These are phyloP conservation scores for Ceratocystiopsis minuta DNA, from an alignment of 2,329 filamentous ascomycete genomes.

Conservation along the genomic window DNA sequence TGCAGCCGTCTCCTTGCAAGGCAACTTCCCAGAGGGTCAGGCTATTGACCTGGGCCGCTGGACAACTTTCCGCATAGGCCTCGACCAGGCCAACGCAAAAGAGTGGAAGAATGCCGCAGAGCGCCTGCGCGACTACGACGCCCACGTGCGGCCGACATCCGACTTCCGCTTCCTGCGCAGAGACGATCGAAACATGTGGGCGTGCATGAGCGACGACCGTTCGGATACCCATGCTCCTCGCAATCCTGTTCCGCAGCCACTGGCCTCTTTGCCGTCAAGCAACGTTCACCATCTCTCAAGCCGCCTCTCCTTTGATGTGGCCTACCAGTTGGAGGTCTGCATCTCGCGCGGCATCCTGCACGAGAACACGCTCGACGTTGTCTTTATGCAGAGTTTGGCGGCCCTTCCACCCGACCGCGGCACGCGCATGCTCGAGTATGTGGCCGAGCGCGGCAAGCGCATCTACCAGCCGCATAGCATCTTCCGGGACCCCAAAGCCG, in stretches of 20 bases:
- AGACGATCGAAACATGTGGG: conserved; percentile 10
- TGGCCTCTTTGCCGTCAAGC: neutral
- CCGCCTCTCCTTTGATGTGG: conserved; percentile 47
- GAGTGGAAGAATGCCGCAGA: conserved; percentile 25
- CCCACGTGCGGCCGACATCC: conserved; percentile 18
- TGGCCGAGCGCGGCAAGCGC: conserved; percentile 43
- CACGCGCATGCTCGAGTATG: conserved; percentile 52
- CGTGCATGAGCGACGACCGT: conserved; percentile 2
- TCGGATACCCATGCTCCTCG: neutral
- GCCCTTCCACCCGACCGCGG: conserved; percentile 33
- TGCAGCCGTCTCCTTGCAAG: conserved; percentile 20
- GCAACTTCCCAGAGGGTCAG: conserved; percentile 14
- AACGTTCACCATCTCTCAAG: conserved; percentile 7
- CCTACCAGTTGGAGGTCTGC: conserved; percentile 87
- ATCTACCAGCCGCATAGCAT: conserved; percentile 56
- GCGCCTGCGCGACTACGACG: conserved; percentile 55
- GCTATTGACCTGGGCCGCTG: conserved; percentile 37
- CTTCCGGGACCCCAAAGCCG: conserved; percentile 37
- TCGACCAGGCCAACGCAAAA: conserved; percentile 12
- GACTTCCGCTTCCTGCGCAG: conserved; percentile 6
- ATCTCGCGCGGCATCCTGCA: conserved; percentile 63
- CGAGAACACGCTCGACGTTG: conserved; percentile 50
- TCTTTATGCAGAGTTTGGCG: conserved; percentile 48
- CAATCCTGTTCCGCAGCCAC: no score
- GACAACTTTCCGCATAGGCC: conserved; percentile 33